A percentile compares a stretch with the other conserved stretches of the same genome.
Evolutionary conservation across 2,329 filamentous ascomycete species (phyloP).

Genomic region (Orbilia quercus): DNA sequence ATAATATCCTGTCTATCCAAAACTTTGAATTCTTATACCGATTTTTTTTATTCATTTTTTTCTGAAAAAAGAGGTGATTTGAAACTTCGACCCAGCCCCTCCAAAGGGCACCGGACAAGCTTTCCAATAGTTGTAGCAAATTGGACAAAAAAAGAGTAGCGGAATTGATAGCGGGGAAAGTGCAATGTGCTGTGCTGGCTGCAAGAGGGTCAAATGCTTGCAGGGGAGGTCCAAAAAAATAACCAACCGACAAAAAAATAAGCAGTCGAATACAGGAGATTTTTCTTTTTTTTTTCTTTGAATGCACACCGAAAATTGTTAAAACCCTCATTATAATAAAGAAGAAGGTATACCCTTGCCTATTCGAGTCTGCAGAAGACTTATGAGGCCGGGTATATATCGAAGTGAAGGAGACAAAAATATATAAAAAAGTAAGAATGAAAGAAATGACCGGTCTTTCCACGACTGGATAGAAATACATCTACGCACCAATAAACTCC

Average conservation of each 20-base stretch:
- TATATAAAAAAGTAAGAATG: conserved; percentile 27
- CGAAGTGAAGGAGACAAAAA: conserved; percentile 13
- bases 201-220: not conserved
- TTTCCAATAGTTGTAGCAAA: conserved; percentile 5
- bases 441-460: too few species aligned
- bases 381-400: not conserved
- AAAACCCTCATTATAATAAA: conserved; percentile 5
- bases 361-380: not conserved
- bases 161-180: too few species aligned
- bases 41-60: not conserved
- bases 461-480: conserved; percentile 19
- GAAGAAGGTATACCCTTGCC: not conserved
- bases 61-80: not conserved
- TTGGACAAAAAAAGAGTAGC: not conserved
- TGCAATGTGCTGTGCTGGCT: not conserved
- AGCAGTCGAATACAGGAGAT: conserved; percentile 8
- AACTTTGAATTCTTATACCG: not conserved
- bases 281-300: conserved; percentile 1
- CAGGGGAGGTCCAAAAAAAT: not conserved
- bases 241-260: conserved; percentile 21
- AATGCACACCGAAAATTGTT: conserved; percentile 1
- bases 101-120: conserved; percentile 31
- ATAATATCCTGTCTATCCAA: not conserved
- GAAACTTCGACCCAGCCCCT: conserved; percentile 49
- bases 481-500: conserved; percentile 42